Conservation (phyloP, 2,329 filamentous ascomycete species). For the Stemphylium beticola region DNA sequence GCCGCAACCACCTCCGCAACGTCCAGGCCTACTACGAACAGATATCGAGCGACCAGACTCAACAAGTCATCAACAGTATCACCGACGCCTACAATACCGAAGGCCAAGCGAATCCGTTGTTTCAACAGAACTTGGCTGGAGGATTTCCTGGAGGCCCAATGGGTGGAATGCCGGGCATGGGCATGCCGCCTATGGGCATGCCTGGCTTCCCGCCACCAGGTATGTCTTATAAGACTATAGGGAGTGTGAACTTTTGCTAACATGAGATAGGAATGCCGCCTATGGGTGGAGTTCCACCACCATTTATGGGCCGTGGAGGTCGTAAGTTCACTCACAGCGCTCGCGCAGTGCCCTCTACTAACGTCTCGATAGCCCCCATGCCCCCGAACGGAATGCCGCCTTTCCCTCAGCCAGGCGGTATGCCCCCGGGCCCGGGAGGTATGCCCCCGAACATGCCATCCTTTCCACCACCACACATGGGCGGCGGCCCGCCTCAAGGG, state of each 20-base stretch:
- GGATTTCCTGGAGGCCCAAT: conserved; percentile 51
- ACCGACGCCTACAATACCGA: conserved; percentile 94
- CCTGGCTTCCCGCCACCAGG: conserved; percentile 31
- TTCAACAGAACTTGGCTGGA: conserved; percentile 58
- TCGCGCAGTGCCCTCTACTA: background rate
- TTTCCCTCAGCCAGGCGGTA: conserved; percentile 40
- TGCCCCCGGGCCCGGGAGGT: conserved; percentile 42
- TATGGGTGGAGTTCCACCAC: conserved; percentile 45
- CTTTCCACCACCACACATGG: conserved; percentile 48
- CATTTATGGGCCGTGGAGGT: conserved; percentile 51
- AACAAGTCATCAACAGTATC: conserved; percentile 97
- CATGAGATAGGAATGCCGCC: conserved; percentile 33
- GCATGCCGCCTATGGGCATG: conserved; percentile 32
- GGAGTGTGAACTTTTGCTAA: conserved; percentile 14
- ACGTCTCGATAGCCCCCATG: conserved; percentile 28
- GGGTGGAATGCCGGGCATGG: conserved; percentile 26
- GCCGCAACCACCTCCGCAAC: conserved; percentile 95
- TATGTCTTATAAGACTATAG: background rate
- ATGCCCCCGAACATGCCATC: conserved; percentile 45
- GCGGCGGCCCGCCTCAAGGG: conserved; percentile 28
- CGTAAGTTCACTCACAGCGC: conserved; percentile 31
- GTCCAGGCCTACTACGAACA: conserved; percentile 99
- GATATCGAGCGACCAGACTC: conserved; percentile 97
- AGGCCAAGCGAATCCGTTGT: conserved; percentile 89
- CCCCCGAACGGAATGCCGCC: conserved; percentile 39